Base-by-base conservation (phyloP, 2,329 filamentous ascomycete species). In the Diaporthe ampelina region DNA sequence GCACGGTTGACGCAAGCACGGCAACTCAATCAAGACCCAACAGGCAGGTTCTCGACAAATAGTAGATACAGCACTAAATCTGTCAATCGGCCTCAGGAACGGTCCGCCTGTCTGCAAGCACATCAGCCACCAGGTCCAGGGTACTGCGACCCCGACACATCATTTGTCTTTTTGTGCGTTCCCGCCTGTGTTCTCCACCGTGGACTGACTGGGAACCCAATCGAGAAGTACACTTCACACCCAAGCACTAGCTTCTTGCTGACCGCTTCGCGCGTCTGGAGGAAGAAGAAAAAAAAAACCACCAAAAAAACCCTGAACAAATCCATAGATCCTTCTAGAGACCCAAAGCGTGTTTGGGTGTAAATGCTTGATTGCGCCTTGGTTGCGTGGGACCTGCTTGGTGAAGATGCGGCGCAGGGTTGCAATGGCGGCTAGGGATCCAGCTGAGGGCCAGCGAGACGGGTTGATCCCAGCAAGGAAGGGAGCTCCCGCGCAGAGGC, bases 341-440 rank as follows among this genome's bases (percentile, higher is more conserved):
- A 32, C 45, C 8, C 15, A 52, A 19, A 52, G 37, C 15, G 4
- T 40, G 48, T 26, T 17, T 50, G 45, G 32, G 15, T 37, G 29
- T 40, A 50, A 63, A 50, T 37, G n/a, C 17, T 52, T 54, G 43
- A 63, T 9, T 35, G n/a, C 32, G 17, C 32, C 24, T n/a, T 63
- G 57, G 69, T 43, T 63, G 45, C n/a, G 45, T 63, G 45, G 45
- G 57, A 63, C 68, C 32, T 43, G 29, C 21, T 26, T 21, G 3
- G 29, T 21, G 37, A 37, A 24, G 26, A 37, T 58, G 43, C 21
- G 56, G 57, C 52, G 37, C 58, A 54, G 61, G 74, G 74, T 75
- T 73, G 68, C 74, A 65, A 52, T 73, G 74, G 74, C 74, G 71
- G 74, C 72, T 75, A 75, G 24, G 50, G 24, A 40, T 15, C 45